A percentile compares a stretch with the other conserved stretches of the same genome.
phyloP scores from a whole-genome alignment of 306 rosid genomes.

The Cicer cuneatum region DNA sequence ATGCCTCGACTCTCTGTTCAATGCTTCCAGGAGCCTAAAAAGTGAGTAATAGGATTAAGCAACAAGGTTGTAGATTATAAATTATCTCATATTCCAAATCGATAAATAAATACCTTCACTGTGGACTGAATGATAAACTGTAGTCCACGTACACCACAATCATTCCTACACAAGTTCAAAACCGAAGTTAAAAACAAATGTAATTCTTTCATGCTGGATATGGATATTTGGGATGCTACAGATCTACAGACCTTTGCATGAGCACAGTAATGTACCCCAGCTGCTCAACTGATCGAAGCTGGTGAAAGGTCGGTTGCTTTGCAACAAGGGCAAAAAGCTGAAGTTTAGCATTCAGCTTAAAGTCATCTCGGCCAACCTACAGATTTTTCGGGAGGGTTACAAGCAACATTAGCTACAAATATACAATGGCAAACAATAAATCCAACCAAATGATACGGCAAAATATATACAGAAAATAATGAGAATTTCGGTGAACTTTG shows the following conservation, averaged over 20 bases:
- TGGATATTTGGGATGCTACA: constrained; percentile 23
- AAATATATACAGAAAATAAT: constrained; percentile 20
- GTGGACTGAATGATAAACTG: constrained; percentile 91
- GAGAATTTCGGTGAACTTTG: not conserved
- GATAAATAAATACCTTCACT: constrained; percentile 61
- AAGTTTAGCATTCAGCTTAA: constrained; percentile 82
- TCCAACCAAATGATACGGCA: constrained; percentile 31
- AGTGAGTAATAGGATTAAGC: constrained; percentile 33
- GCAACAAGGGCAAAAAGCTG: constrained; percentile 89
- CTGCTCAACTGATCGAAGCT: constrained; percentile 96
- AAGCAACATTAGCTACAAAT: constrained; percentile 20
- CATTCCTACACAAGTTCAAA: constrained; percentile 65
- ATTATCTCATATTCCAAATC: constrained; percentile 24
- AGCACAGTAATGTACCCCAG: constrained; percentile 87
- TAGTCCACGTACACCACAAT: constrained; percentile 78
- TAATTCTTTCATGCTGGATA: constrained; percentile 25
- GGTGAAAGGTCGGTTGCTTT: constrained; percentile 92
- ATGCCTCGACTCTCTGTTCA: constrained; percentile 83
- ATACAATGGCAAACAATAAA: constrained; percentile 14
- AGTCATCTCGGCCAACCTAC: constrained; percentile 88
- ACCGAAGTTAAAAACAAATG: constrained; percentile 20
- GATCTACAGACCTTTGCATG: constrained; percentile 65
- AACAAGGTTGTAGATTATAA: constrained; percentile 13
- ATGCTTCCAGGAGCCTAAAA: constrained; percentile 78
- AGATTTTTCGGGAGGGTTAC: constrained; percentile 40